Evolutionary conservation across 2,329 filamentous ascomycete genomes (phyloP).

Genomic region (Mycosphaerella sp.): DNA sequence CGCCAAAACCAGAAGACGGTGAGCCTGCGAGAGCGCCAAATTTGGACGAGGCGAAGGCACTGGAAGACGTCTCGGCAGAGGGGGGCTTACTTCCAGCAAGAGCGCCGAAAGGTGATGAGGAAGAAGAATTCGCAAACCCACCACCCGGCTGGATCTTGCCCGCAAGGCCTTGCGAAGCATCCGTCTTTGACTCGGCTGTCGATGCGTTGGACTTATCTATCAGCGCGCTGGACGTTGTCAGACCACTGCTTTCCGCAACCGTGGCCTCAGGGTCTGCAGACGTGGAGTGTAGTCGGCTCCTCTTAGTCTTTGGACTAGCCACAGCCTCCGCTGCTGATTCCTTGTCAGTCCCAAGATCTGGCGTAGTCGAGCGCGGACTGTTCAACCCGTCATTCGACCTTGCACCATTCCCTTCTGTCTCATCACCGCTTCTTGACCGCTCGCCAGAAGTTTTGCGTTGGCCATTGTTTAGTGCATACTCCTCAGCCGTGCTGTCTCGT

Average conservation of each 20-base stretch:
- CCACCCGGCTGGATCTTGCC: slow-evolving; percentile 28
- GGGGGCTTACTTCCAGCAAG: slow-evolving; percentile 36
- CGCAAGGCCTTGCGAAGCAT: slow-evolving; percentile 16
- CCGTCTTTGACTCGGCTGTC: slow-evolving; percentile 15
- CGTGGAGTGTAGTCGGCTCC: slow-evolving; percentile 35
- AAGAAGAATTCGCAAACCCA: slow-evolving; percentile 42
- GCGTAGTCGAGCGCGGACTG: slow-evolving; percentile 18
- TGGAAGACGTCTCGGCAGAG: slow-evolving; percentile 31
- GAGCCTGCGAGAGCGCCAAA: slow-evolving; percentile 41
- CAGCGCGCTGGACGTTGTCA: slow-evolving; percentile 1
- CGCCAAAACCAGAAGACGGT: slow-evolving; percentile 34
- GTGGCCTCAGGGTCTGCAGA: slow-evolving; percentile 25
- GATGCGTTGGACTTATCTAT: slow-evolving; percentile 12
- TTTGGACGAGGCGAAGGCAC: slow-evolving; percentile 48
- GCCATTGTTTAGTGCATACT: slow-evolving; percentile 30
- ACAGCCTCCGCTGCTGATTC: slow-evolving; percentile 22
- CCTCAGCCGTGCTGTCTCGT: slow-evolving; percentile 38
- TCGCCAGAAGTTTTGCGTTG: slow-evolving; percentile 31
- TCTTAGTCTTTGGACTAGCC: slow-evolving; percentile 46
- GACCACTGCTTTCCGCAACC: slow-evolving; percentile 4
- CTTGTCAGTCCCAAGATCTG: slow-evolving; percentile 17
- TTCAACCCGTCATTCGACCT: slow-evolving; percentile 27
- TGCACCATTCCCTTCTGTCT: slow-evolving; percentile 21
- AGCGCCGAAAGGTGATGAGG: slow-evolving; percentile 44
- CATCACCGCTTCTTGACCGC: slow-evolving; percentile 24